Conservation (phyloP, 2,329 filamentous ascomycete species). For the Berkeleyomyces basicola region DNA sequence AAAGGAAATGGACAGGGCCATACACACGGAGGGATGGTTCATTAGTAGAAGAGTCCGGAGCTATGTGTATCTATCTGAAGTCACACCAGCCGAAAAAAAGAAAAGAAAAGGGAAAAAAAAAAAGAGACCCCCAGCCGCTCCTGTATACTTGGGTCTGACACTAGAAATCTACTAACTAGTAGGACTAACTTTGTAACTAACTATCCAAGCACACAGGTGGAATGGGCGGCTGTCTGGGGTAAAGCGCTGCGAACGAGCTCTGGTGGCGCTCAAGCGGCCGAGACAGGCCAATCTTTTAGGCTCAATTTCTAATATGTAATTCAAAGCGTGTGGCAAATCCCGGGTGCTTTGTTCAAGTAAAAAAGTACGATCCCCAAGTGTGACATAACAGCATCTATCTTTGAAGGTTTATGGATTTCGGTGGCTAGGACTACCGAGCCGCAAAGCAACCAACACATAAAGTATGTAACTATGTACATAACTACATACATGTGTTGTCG, state of each 20-base stretch:
- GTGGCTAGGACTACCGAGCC: too few species aligned
- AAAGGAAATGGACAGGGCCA: not conserved
- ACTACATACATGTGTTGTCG: not conserved
- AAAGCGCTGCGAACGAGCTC: too few species aligned
- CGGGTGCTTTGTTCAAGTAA: not conserved
- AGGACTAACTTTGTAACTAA: too few species aligned
- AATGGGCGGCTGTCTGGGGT: too few species aligned
- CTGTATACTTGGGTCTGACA: too few species aligned
- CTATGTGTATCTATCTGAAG: not conserved
- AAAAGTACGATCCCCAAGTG: not conserved
- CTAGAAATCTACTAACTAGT: too few species aligned
- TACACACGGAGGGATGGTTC: too few species aligned
- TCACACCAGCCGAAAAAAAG: not conserved
- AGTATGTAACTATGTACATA: not conserved
- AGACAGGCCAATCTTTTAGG: not conserved
- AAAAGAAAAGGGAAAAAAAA: not conserved
- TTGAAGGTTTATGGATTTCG: not conserved
- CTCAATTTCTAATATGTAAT: not conserved
- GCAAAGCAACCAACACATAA: too few species aligned
- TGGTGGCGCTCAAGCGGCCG: not conserved
- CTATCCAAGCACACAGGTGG: too few species aligned
- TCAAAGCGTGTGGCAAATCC: not conserved
- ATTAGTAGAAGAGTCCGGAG: too few species aligned
- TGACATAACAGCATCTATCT: not conserved
- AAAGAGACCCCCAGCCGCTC: not conserved